Evolutionary conservation across 352 stramenopile genomes (phyloP).

Genomic region (Globisporangium nagaii): DNA sequence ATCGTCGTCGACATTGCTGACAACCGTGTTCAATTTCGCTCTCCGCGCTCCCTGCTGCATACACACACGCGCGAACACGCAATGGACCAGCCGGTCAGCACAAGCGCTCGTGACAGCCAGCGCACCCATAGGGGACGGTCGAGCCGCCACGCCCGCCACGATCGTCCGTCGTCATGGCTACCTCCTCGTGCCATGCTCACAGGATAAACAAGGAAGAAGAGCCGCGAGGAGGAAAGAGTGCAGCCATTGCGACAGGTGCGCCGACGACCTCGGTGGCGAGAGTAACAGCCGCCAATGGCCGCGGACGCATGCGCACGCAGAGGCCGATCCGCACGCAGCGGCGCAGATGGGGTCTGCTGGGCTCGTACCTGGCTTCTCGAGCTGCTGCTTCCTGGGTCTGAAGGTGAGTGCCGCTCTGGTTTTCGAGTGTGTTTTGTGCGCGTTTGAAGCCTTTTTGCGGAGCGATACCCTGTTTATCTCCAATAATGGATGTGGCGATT

Average conservation of each 20-base stretch:
- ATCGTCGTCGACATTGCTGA: slow-evolving; percentile 5
- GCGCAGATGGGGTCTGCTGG: not conserved
- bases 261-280: too few species aligned
- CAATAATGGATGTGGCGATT: not conserved
- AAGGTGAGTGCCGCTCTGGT: not conserved
- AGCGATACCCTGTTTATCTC: too few species aligned
- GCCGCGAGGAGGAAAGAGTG: slow-evolving; percentile 1
- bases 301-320: not conserved
- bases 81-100: not conserved
- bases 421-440: not conserved
- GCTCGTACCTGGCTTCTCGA: not conserved
- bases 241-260: too few species aligned
- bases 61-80: not conserved
- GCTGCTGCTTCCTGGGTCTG: not conserved
- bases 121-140: too few species aligned
- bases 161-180: not conserved
- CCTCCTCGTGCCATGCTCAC: slow-evolving; percentile 1
- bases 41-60: too few species aligned
- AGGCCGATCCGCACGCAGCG: not conserved
- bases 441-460: too few species aligned
- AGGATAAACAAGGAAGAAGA: not conserved
- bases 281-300: not conserved
- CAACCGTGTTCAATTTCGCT: too few species aligned
- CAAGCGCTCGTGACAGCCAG: too few species aligned
- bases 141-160: not conserved